phyloP scores from a whole-genome alignment of 176 grass and related monocot genomes.

The Oryza rufipogon region DNA sequence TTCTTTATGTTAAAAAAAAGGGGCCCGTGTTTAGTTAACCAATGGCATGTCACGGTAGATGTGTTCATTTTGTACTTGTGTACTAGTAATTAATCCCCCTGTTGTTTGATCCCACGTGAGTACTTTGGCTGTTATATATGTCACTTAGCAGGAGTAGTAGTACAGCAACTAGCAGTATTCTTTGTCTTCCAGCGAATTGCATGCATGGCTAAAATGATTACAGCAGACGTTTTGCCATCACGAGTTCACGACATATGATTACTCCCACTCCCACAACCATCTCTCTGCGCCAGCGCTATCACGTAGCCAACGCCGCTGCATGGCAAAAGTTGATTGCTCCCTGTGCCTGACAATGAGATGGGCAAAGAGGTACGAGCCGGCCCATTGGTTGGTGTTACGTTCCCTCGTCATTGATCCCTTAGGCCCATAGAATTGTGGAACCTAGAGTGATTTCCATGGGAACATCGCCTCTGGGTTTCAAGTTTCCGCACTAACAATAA shows the following conservation, averaged over 20 bases:
- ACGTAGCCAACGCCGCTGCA: slow-evolving; percentile 19
- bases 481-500: background rate
- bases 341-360: background rate
- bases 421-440: slow-evolving; percentile 30
- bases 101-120: background rate
- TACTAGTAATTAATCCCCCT: background rate
- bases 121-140: background rate
- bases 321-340: slow-evolving; percentile 31
- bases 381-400: slow-evolving; percentile 35
- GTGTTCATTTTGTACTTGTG: background rate
- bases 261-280: slow-evolving; percentile 29
- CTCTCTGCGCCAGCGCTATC: slow-evolving; percentile 36
- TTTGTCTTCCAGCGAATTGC: slow-evolving; percentile 1
- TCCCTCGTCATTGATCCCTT: slow-evolving; percentile 7
- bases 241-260: slow-evolving; percentile 28
- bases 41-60: background rate
- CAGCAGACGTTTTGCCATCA: slow-evolving; percentile 23
- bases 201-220: slow-evolving; percentile 45
- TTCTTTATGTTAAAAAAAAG: background rate
- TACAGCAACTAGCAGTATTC: background rate
- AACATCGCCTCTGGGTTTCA: background rate
- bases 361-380: background rate
- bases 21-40: background rate
- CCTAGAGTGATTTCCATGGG: slow-evolving; percentile 14
- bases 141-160: background rate